phyloP scores from a whole-genome alignment of 306 rosid genomes.

The Cicer bijugum region DNA sequence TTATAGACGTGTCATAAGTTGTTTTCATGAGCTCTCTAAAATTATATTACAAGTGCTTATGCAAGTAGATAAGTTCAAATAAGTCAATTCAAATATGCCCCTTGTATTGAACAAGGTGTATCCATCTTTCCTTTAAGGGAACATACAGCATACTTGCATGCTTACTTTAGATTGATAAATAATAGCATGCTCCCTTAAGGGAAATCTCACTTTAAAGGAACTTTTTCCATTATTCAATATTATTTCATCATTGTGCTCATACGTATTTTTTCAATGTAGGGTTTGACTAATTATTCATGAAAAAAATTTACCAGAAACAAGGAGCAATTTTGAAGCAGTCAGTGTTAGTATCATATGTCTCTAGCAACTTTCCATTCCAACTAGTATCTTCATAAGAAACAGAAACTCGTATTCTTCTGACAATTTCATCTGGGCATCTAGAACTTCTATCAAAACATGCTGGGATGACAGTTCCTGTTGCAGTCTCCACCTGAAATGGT shows the following conservation, averaged over 20 bases:
- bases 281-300: conserved; percentile 30
- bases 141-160: neutral
- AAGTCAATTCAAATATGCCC: neutral
- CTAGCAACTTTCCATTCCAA: conserved; percentile 72
- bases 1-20: too few species aligned
- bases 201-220: conserved; percentile 12
- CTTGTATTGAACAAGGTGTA: neutral
- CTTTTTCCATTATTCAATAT: neutral
- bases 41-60: neutral
- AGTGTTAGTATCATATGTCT: conserved; percentile 74
- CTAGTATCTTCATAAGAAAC: conserved; percentile 61
- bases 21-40: too few species aligned
- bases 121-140: conserved; percentile 18
- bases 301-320: conserved; percentile 70
- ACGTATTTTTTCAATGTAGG: conserved; percentile 14
- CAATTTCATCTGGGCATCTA: conserved; percentile 83
- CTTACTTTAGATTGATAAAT: conserved; percentile 19
- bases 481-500: conserved; percentile 67
- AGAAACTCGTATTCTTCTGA: conserved; percentile 79
- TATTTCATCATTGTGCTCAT: conserved; percentile 25
- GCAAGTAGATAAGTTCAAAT: neutral
- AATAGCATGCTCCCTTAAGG: neutral
- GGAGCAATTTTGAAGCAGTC: conserved; percentile 75
- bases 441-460: conserved; percentile 70
- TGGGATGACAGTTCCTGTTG: conserved; percentile 65